Evolutionary conservation across 75 land plant species (phyloP).

Genomic region (Picea glauca): DNA sequence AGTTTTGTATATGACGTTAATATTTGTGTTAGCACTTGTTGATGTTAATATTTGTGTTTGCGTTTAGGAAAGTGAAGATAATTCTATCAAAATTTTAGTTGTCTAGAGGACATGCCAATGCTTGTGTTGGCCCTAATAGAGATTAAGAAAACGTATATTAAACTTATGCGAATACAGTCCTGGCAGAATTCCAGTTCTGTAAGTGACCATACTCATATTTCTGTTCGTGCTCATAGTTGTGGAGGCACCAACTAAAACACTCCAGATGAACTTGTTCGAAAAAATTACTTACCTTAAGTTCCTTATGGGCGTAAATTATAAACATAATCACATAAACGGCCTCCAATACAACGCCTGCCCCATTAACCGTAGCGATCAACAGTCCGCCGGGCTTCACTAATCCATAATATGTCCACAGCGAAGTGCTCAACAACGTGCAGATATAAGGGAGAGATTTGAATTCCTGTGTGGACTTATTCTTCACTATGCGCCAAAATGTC

Average conservation of each 20-base stretch:
- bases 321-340: constrained; percentile 28
- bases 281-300: constrained; percentile 24
- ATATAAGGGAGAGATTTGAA: constrained; percentile 53
- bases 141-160: no score
- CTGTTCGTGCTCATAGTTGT: background rate
- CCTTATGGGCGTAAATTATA: constrained; percentile 27
- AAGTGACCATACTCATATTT: no score
- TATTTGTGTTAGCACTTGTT: no score
- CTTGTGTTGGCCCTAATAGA: no score
- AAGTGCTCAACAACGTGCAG: constrained; percentile 27
- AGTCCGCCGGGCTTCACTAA: constrained; percentile 20
- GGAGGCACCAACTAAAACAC: background rate
- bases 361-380: constrained; percentile 40
- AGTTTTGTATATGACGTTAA: no score
- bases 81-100: no score
- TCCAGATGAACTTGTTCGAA: background rate
- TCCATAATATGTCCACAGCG: constrained; percentile 47
- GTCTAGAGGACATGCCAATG: no score
- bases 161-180: no score
- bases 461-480: constrained; percentile 63
- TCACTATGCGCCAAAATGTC: constrained; percentile 52
- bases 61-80: no score
- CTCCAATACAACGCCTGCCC: constrained; percentile 30
- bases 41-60: no score
- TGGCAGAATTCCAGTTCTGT: no score